Conservation (phyloP, 2,329 filamentous ascomycete genomes). For the Thielaviopsis musarum region DNA sequence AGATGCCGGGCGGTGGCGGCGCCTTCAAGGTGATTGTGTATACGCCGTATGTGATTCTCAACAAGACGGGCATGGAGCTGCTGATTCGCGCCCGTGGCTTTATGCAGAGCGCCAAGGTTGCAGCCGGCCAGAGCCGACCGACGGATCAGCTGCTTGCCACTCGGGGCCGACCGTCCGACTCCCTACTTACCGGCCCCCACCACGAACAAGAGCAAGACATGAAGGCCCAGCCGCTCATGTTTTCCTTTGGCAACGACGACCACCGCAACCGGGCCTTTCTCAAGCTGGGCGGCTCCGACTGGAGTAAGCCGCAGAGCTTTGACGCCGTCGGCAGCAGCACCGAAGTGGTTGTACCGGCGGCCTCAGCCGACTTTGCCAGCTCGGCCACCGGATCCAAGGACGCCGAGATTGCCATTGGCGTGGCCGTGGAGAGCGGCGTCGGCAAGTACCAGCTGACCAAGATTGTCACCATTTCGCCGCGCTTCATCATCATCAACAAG, state of each 20-base stretch:
- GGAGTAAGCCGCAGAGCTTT: slow-evolving; percentile 97
- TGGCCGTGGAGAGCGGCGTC: slow-evolving; percentile 77
- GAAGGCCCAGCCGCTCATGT: slow-evolving; percentile 72
- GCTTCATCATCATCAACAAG: slow-evolving; percentile 90
- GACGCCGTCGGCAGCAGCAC: slow-evolving; percentile 90
- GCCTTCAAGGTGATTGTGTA: slow-evolving; percentile 93
- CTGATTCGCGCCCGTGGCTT: slow-evolving; percentile 80
- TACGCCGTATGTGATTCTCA: slow-evolving; percentile 86
- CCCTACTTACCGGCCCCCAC: slow-evolving; percentile 27
- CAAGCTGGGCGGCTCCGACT: slow-evolving; percentile 75
- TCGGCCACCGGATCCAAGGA: slow-evolving; percentile 21
- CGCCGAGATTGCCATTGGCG: slow-evolving; percentile 78
- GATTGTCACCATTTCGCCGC: slow-evolving; percentile 79
- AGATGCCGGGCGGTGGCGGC: slow-evolving; percentile 77
- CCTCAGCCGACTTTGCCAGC: not conserved
- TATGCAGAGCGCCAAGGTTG: slow-evolving; percentile 63
- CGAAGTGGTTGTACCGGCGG: slow-evolving; percentile 66
- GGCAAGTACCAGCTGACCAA: slow-evolving; percentile 98
- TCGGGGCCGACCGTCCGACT: not conserved
- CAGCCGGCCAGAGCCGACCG: slow-evolving; percentile 55
- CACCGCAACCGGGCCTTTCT: slow-evolving; percentile 79
- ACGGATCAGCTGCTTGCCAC: not conserved
- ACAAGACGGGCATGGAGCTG: slow-evolving; percentile 83
- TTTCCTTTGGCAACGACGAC: slow-evolving; percentile 78
- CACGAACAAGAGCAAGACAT: slow-evolving; percentile 5